These are phyloP conservation scores for Microsporum audouinii DNA, from an alignment of 2,329 filamentous ascomycete genomes.

Conservation along the genomic window DNA sequence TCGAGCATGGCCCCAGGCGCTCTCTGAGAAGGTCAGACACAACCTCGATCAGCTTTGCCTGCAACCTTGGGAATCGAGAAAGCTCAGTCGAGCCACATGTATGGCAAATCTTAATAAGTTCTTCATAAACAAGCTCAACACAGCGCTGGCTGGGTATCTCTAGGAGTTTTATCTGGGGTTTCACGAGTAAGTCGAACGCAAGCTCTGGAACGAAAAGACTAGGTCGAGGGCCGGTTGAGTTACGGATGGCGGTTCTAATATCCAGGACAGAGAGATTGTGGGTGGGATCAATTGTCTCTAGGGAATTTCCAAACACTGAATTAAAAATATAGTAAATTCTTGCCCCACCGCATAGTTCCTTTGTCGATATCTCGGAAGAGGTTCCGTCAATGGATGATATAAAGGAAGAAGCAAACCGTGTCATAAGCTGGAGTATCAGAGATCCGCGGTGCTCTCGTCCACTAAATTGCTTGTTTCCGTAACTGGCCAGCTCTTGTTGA, in stretches of 20 bases:
- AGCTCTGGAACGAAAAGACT: conserved; percentile 96
- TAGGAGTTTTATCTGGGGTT: conserved; percentile 94
- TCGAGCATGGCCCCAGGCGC: conserved; percentile 75
- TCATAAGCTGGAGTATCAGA: conserved; percentile 93
- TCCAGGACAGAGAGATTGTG: conserved; percentile 88
- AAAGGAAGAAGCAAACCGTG: conserved; percentile 91
- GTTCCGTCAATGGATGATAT: conserved; percentile 98
- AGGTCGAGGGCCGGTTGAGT: conserved; percentile 89
- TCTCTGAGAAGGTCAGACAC: conserved; percentile 92
- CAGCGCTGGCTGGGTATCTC: conserved; percentile 92
- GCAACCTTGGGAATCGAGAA: conserved; percentile 78
- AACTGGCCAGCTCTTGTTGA: conserved; percentile 94
- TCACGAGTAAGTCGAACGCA: conserved; percentile 93
- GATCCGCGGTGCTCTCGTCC: conserved; percentile 94
- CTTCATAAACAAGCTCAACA: conserved; percentile 95
- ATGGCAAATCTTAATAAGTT: conserved; percentile 98
- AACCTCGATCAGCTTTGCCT: conserved; percentile 95
- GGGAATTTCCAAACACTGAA: conserved; percentile 90
- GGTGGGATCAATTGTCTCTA: conserved; percentile 93
- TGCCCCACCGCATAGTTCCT: conserved; percentile 88
- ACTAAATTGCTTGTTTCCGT: conserved; percentile 94
- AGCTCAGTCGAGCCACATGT: conserved; percentile 94
- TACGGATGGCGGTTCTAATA: conserved; percentile 92
- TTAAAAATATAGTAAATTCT: conserved; percentile 99
- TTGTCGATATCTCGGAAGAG: conserved; percentile 95